Evolutionary conservation across 2,329 filamentous ascomycete species (phyloP).

Genomic region (Alternaria metachromatica): DNA sequence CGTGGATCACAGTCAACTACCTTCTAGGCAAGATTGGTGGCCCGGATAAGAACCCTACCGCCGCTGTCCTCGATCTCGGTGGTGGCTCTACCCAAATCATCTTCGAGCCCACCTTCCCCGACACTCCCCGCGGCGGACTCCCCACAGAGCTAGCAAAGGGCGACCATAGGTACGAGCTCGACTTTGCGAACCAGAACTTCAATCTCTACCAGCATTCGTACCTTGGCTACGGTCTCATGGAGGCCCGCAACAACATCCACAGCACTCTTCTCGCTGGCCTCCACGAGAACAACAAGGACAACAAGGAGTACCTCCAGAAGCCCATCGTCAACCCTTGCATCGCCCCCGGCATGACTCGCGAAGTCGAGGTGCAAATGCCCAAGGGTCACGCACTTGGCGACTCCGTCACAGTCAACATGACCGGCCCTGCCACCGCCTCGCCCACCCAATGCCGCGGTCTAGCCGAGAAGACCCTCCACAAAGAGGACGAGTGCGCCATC

Average conservation of each 20-base stretch:
- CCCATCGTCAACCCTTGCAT: conserved; percentile 87
- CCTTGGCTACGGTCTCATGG: conserved; percentile 95
- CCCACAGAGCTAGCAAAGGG: conserved; percentile 84
- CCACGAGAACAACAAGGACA: conserved; percentile 65
- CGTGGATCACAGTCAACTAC: conserved; percentile 99
- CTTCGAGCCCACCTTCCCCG: conserved; percentile 92
- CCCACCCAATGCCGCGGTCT: conserved; percentile 88
- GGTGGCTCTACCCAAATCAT: conserved; percentile 98
- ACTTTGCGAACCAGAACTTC: conserved; percentile 89
- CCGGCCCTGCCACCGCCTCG: conserved; percentile 75
- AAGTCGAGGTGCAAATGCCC: conserved; percentile 74
- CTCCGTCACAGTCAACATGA: conserved; percentile 79
- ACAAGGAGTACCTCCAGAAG: conserved; percentile 69
- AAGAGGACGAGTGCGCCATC: conserved; percentile 80
- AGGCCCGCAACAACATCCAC: conserved; percentile 87
- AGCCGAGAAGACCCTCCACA: conserved; percentile 88
- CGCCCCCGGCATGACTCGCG: conserved; percentile 76
- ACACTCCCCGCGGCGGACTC: conserved; percentile 75
- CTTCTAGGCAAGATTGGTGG: conserved; percentile 96
- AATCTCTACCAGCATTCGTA: conserved; percentile 98
- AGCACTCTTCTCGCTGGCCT: conserved; percentile 75
- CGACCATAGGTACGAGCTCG: conserved; percentile 93
- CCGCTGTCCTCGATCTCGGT: conserved; percentile 93
- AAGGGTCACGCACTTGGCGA: conserved; percentile 70
- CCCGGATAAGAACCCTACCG: conserved; percentile 86